phyloP scores from a whole-genome alignment of 805 yeast genomes.

The Nakazawaea siamensis region DNA sequence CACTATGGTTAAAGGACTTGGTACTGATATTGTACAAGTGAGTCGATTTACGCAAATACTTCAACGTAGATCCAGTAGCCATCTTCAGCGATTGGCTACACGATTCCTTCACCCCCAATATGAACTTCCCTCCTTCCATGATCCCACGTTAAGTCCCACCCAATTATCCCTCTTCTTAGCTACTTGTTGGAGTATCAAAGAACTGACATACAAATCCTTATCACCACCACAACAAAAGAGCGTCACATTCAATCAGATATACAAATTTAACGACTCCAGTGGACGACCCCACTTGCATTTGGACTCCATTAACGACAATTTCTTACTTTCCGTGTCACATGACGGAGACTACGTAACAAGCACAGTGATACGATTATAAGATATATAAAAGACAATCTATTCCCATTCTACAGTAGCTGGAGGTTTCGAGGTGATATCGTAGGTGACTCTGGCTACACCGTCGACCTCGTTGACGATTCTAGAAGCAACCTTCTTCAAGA shows the following conservation, averaged over 20 bases:
- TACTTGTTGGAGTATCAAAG: slow-evolving; percentile 67
- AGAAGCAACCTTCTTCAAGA: slow-evolving; percentile 87
- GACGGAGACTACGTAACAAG: slow-evolving; percentile 56
- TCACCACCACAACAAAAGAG: slow-evolving; percentile 36
- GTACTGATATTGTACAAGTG: slow-evolving; percentile 1
- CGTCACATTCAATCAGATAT: slow-evolving; percentile 58
- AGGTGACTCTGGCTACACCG: slow-evolving; percentile 98
- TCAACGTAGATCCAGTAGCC: not conserved
- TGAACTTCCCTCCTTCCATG: no score
- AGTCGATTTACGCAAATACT: slow-evolving; percentile 4
- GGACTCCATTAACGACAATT: slow-evolving; percentile 24
- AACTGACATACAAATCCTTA: slow-evolving; percentile 61
- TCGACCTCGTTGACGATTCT: slow-evolving; percentile 98
- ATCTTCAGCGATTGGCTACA: slow-evolving; percentile 1
- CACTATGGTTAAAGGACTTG: slow-evolving; percentile 10
- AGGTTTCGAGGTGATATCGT: slow-evolving; percentile 97
- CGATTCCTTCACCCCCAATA: no score
- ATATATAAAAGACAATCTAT: slow-evolving; percentile 21
- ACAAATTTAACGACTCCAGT: slow-evolving; percentile 26
- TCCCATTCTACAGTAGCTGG: slow-evolving; percentile 99
- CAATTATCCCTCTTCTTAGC: no score
- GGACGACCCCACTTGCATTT: slow-evolving; percentile 37
- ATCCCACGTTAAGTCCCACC: no score
- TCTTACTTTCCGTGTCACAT: slow-evolving; percentile 52
- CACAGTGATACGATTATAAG: slow-evolving; percentile 28